phyloP scores from a whole-genome alignment of 495 filamentous ascomycete genomes.

The Xylaria castorea region DNA sequence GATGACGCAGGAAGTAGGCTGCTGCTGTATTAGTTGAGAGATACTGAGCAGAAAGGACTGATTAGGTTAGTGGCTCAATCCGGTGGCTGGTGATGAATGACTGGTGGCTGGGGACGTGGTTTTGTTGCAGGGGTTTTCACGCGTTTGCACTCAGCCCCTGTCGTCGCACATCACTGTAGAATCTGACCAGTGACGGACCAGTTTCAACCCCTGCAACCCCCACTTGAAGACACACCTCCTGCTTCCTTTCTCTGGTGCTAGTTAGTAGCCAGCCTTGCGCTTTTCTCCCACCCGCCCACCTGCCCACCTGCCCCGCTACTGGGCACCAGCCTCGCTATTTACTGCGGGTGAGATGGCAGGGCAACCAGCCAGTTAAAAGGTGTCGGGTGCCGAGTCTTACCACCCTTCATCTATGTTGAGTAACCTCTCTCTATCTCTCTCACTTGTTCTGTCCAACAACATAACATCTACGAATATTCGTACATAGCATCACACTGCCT shows the following conservation, averaged over 20 bases:
- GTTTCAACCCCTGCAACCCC: background rate
- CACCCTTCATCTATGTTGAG: conserved; percentile 23
- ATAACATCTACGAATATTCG: background rate
- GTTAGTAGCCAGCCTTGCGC: conserved; percentile 36
- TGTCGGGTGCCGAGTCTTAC: conserved; percentile 30
- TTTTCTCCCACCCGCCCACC: conserved; percentile 34
- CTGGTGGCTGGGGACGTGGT: background rate
- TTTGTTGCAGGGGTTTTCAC: background rate
- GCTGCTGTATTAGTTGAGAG: background rate
- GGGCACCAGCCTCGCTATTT: conserved; percentile 52
- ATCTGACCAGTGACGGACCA: background rate
- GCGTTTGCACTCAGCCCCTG: background rate
- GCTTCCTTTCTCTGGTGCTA: background rate
- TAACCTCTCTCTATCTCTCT: conserved; percentile 14
- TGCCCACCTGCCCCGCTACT: conserved; percentile 30
- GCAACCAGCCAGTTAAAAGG: conserved; percentile 45
- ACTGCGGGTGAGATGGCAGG: conserved; percentile 49
- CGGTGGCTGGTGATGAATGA: conserved; percentile 5
- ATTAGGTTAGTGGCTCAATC: background rate
- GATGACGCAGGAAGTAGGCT: background rate
- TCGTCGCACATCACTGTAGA: background rate
- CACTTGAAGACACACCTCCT: background rate
- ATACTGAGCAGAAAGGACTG: background rate
- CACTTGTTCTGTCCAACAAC: background rate
- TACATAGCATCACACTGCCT: background rate